These are phyloP conservation scores for Circinella minor DNA, from an alignment of 371 early-diverging fungal species.

Conservation along the genomic window DNA sequence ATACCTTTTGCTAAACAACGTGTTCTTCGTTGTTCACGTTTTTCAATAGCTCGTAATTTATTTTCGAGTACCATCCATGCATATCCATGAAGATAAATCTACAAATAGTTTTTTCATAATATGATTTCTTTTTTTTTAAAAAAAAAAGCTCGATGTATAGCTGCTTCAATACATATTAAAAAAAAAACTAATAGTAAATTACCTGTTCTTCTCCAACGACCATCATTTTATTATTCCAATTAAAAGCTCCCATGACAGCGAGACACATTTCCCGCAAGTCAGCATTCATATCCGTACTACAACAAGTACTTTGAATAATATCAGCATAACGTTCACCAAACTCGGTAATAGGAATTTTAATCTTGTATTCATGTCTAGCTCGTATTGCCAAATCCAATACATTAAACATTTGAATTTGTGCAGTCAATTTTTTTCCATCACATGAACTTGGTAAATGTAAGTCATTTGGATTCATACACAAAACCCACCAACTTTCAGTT, in stretches of 20 bases:
- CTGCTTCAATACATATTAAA: no score
- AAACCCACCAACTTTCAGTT: conserved; percentile 85
- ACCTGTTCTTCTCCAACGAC: conserved; percentile 21
- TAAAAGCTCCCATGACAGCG: conserved; percentile 15
- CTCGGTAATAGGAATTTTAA: conserved; percentile 50
- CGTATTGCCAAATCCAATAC: conserved; percentile 54
- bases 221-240: conserved; percentile 22
- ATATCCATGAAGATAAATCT: conserved; percentile 68
- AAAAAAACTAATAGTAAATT: neutral
- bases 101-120: neutral
- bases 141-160: no score
- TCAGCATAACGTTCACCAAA: conserved; percentile 71
- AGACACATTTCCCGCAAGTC: conserved; percentile 18
- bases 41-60: conserved; percentile 43
- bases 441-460: conserved; percentile 57
- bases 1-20: conserved; percentile 23
- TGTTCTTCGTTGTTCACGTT: conserved; percentile 30
- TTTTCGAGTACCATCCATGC: conserved; percentile 73
- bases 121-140: no score
- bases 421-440: conserved; percentile 48
- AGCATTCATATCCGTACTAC: conserved; percentile 15
- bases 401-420: conserved; percentile 59
- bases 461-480: conserved; percentile 81
- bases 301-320: conserved; percentile 41
- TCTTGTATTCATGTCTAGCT: conserved; percentile 60